Percentiles rank a stretch among this genome's conserved stretches.
Conservation (phyloP, 805 yeast species). For the Scheffersomyces ergatensis region DNA sequence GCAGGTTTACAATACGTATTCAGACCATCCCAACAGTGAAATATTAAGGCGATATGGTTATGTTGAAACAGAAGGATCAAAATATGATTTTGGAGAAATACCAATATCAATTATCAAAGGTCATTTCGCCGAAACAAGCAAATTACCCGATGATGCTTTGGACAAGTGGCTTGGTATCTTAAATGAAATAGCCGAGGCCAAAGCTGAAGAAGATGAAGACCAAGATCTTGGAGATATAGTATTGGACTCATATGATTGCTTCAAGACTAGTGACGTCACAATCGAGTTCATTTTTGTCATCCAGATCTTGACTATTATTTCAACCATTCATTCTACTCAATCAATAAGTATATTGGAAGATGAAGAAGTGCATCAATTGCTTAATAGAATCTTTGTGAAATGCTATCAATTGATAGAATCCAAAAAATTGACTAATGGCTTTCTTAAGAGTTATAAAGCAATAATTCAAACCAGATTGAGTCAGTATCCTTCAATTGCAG, state of each 20-base stretch:
- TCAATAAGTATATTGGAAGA: constrained; percentile 17
- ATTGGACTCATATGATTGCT: constrained; percentile 63
- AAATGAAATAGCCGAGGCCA: constrained; percentile 21
- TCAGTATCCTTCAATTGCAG: constrained; percentile 47
- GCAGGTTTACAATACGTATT: constrained; percentile 86
- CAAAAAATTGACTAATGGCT: constrained; percentile 42
- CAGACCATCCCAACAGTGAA: constrained; percentile 90
- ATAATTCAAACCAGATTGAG: constrained; percentile 34
- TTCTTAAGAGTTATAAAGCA: constrained; percentile 24
- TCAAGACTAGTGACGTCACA: constrained; percentile 51
- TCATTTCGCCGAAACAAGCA: constrained; percentile 28
- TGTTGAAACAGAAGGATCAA: constrained; percentile 72
- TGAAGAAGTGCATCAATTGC: constrained; percentile 19
- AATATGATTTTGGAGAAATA: constrained; percentile 79
- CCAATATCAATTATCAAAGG: constrained; percentile 41
- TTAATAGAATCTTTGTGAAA: constrained; percentile 55
- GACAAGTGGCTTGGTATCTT: constrained; percentile 19
- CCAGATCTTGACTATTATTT: constrained; percentile 45
- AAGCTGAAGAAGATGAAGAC: constrained; percentile 35
- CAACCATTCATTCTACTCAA: constrained; percentile 20
- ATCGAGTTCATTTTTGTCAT: constrained; percentile 58
- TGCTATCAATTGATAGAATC: constrained; percentile 59
- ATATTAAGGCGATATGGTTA: constrained; percentile 88
- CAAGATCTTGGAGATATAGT: constrained; percentile 41
- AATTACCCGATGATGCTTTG: constrained; percentile 16